A percentile compares a stretch with the other conserved stretches of the same genome.
These are phyloP conservation scores for Bassia scoparia DNA, from an alignment of 148 eudicot species.

Conservation along the genomic window DNA sequence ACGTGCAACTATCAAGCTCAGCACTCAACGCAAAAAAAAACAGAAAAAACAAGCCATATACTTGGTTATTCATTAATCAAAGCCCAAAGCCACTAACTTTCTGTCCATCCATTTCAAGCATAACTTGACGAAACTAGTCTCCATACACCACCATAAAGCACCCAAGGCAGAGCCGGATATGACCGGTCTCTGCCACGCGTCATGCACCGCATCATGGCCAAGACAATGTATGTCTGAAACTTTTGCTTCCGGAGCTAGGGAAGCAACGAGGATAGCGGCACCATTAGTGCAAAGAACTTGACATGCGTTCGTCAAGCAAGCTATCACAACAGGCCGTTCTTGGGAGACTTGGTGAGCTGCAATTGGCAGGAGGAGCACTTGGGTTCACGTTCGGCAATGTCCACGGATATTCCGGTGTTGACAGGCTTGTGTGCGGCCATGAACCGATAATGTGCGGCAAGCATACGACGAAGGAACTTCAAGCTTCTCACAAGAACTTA, in stretches of 20 bases:
- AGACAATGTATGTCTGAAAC: slow-evolving; percentile 2
- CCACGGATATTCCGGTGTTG: slow-evolving; percentile 75
- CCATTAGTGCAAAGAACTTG: slow-evolving; percentile 68
- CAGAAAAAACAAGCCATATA: too few species aligned
- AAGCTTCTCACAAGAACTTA: slow-evolving; percentile 74
- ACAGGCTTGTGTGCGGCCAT: slow-evolving; percentile 73
- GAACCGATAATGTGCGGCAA: slow-evolving; percentile 95
- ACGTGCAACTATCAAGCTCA: too few species aligned
- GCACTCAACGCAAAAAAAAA: slow-evolving; percentile 34
- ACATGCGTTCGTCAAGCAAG: slow-evolving; percentile 64
- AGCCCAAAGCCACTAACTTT: background rate
- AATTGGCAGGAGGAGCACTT: slow-evolving; percentile 67
- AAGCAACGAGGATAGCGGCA: slow-evolving; percentile 45
- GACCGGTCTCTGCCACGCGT: slow-evolving; percentile 13
- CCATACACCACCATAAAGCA: background rate
- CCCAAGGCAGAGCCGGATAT: background rate
- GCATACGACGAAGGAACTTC: slow-evolving; percentile 73
- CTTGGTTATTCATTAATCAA: background rate
- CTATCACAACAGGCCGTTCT: slow-evolving; percentile 71
- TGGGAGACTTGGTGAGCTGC: slow-evolving; percentile 69
- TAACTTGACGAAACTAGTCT: too few species aligned
- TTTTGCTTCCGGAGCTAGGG: slow-evolving; percentile 44
- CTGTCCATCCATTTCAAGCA: background rate
- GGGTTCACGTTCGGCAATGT: slow-evolving; percentile 83
- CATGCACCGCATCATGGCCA: slow-evolving; percentile 22